Evolutionary conservation across 768 basidiomycete species (phyloP).

Genomic region (Rhodotorula paludigena): DNA sequence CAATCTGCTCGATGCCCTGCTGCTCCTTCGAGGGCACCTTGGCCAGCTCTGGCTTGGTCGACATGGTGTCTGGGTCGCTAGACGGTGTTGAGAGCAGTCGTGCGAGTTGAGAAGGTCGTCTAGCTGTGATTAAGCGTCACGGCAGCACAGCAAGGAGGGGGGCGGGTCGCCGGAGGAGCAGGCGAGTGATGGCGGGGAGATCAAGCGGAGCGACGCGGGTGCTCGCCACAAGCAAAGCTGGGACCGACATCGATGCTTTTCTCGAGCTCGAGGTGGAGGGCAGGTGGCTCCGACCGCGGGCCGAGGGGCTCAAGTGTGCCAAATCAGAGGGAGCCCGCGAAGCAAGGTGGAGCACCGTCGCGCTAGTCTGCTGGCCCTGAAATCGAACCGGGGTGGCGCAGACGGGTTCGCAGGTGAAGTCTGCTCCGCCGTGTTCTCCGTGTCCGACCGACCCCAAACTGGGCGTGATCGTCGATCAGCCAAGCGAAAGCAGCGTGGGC

Average conservation of each 20-base stretch:
- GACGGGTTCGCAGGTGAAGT: no score
- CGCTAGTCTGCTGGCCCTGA: no score
- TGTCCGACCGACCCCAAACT: no score
- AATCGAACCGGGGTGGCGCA: no score
- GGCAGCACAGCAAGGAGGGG: background rate
- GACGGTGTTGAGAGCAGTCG: background rate
- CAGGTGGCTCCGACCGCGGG: no score
- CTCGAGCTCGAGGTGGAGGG: no score
- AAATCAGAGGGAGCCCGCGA: no score
- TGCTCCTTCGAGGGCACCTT: slow-evolving; percentile 14
- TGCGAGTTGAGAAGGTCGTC: background rate
- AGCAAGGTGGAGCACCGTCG: no score
- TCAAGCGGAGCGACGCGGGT: background rate
- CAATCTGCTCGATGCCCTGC: slow-evolving; percentile 21
- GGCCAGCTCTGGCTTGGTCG: background rate
- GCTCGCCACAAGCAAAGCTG: background rate
- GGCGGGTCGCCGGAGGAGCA: background rate
- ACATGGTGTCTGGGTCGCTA: background rate
- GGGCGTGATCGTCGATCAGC: no score
- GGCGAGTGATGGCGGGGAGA: background rate
- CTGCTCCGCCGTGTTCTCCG: no score
- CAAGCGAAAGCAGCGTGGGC: no score
- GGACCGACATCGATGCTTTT: background rate
- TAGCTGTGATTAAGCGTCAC: background rate
- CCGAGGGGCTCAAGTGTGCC: no score